A percentile compares a stretch with the other conserved stretches of the same genome.
phyloP scores from a whole-genome alignment of 208 protist species.

The Naegleria lovaniensis region DNA sequence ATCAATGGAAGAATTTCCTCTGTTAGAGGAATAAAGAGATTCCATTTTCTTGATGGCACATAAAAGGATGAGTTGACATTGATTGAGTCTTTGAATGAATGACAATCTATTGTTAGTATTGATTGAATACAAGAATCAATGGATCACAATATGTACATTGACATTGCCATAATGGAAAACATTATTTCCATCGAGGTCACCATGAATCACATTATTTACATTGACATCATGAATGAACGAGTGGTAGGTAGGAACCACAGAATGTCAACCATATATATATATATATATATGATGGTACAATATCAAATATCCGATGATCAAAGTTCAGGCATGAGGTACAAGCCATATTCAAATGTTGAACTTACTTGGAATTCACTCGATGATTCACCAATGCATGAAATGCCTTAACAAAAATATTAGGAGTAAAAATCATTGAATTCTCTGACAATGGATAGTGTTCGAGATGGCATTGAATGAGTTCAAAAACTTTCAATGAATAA shows the following conservation, averaged over 20 bases:
- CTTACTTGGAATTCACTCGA: background rate
- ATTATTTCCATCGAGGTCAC: no score
- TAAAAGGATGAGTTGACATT: background rate
- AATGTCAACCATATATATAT: no score
- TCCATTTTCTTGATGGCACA: background rate
- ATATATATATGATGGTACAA: no score
- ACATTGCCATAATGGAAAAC: no score
- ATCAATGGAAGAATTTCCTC: background rate
- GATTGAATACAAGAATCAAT: no score
- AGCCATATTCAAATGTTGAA: no score
- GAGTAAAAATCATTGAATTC: background rate
- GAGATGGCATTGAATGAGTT: background rate
- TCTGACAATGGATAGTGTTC: background rate
- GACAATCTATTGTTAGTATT: background rate
- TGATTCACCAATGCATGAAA: background rate
- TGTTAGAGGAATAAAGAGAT: background rate
- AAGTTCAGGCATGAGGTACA: no score
- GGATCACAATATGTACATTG: no score
- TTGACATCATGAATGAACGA: no score
- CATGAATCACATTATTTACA: no score
- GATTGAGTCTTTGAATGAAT: background rate
- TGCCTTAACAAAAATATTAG: background rate
- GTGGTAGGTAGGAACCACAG: no score
- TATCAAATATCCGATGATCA: no score
- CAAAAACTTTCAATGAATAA: background rate